Base-by-base conservation (phyloP, 495 filamentous ascomycete species). In the Penicillium subrubescens region DNA sequence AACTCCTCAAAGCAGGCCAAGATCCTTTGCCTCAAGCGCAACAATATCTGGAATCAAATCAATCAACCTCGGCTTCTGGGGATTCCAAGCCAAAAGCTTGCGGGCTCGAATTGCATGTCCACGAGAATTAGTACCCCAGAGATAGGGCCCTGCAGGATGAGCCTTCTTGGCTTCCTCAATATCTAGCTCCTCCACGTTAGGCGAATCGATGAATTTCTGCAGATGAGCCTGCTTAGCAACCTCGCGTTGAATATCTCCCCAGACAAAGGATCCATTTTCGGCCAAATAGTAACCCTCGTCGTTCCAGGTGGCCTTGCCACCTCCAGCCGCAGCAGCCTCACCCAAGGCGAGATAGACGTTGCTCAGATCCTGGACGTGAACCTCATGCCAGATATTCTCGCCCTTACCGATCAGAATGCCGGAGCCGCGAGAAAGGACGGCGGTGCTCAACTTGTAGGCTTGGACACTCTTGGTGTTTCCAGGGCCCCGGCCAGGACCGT, bases 211-310 rank as follows among this genome's bases (percentile, higher is more conserved):
- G 48, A 88, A 84, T 1, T 88, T 87, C 75, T 89, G 85, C 65
- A 86, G 83, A 52, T 86, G 79, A 7, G 89, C 88, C 67, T 83
- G 82, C 59, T 84, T 73, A 0, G 87, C 90, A 63, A 95, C 76
- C 23, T 75, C 72, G 31, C 80, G 80, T 41, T 89, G 80, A 29
- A 93, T 73, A 52, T 92, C 85, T 35, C 86, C 87, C 91, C 90
- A 95, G 33, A 83, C 81, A 70, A 91, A 89, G 54, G 86, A 76
- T 5, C 87, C 90, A 67, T 88, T 89, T 73, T 92, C 88, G 39
- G 84, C 82, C 62, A 93, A 85, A 73, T 90, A 94, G 73, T 95
- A 94, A 2, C 86, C 91, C 67, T 89, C 81, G 10, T 82, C 77
- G 8, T 88, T 89, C 87, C 91, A 97, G 15, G 90, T 87, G 41